Evolutionary conservation across 1,284 basidiomycete species (phyloP).

Genomic region (Boletus mariae): DNA sequence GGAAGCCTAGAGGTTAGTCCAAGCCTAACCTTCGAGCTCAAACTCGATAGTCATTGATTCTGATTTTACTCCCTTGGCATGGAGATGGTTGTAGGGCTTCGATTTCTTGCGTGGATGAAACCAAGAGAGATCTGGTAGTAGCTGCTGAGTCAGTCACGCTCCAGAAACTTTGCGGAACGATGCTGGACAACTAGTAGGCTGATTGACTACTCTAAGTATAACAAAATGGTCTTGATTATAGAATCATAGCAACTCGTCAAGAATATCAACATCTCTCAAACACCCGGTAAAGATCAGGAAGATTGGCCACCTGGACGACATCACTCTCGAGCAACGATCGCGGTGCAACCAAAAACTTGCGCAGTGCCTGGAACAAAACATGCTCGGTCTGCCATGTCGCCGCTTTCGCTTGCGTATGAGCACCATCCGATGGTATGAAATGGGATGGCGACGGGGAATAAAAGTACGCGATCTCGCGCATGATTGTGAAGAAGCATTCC

Average conservation of each 20-base stretch:
- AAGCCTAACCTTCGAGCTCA: too few relatives aligned
- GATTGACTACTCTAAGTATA: too few relatives aligned
- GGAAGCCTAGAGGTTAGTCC: too few relatives aligned
- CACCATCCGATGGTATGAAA: constrained; percentile 28
- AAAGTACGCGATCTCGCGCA: constrained; percentile 89
- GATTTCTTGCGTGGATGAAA: too few relatives aligned
- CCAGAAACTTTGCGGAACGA: too few relatives aligned
- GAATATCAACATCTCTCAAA: constrained; percentile 79
- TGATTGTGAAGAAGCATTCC: constrained; percentile 82
- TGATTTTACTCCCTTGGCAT: too few relatives aligned
- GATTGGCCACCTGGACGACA: constrained; percentile 80
- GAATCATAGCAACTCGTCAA: constrained; percentile 4
- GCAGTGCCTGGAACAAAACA: constrained; percentile 79
- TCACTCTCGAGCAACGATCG: constrained; percentile 68
- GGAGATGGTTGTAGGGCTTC: too few relatives aligned
- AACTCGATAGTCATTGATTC: too few relatives aligned
- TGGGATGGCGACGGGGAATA: constrained; percentile 57
- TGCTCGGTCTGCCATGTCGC: constrained; percentile 85
- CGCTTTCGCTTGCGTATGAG: constrained; percentile 46
- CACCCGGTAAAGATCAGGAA: constrained; percentile 86
- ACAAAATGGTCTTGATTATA: not conserved
- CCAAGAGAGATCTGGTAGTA: too few relatives aligned
- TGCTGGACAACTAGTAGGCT: too few relatives aligned
- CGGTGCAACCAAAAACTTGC: constrained; percentile 70
- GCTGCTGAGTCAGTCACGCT: too few relatives aligned